Evolutionary conservation across 768 basidiomycete species (phyloP).

Genomic region (Leccinellum albellum): DNA sequence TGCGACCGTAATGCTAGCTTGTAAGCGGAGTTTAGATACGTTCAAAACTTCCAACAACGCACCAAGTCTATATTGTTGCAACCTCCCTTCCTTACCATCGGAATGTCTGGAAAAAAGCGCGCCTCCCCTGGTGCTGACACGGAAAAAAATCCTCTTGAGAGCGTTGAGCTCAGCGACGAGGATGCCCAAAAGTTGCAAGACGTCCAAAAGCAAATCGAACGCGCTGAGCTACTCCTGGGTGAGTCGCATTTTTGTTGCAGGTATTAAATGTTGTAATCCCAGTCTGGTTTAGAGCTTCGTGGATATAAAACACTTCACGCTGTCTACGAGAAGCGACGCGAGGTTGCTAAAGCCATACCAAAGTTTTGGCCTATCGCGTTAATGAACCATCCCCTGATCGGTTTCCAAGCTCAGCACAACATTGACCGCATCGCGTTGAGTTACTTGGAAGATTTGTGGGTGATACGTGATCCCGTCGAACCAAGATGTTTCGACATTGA

Average conservation of each 20-base stretch:
- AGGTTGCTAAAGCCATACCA: slow-evolving; percentile 57
- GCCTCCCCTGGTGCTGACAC: slow-evolving; percentile 74
- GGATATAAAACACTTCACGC: slow-evolving; percentile 54
- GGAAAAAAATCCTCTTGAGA: slow-evolving; percentile 65
- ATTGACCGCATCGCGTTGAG: slow-evolving; percentile 79
- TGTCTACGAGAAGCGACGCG: slow-evolving; percentile 69
- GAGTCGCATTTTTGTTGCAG: slow-evolving; percentile 25
- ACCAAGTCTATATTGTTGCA: slow-evolving; percentile 3
- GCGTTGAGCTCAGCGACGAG: slow-evolving; percentile 67
- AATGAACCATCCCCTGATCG: slow-evolving; percentile 65
- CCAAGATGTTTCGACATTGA: slow-evolving; percentile 80
- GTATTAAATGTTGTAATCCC: slow-evolving; percentile 6
- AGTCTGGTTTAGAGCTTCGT: slow-evolving; percentile 51
- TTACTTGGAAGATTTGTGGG: slow-evolving; percentile 84
- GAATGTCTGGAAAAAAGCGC: slow-evolving; percentile 59
- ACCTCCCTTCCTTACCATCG: slow-evolving; percentile 3
- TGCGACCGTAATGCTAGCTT: slow-evolving; percentile 6
- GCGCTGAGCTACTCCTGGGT: slow-evolving; percentile 73
- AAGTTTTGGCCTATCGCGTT: slow-evolving; percentile 88
- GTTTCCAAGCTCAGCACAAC: slow-evolving; percentile 64
- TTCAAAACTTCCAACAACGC: slow-evolving; percentile 18
- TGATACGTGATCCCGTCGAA: slow-evolving; percentile 68
- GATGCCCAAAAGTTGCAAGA: slow-evolving; percentile 65
- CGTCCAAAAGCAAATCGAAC: slow-evolving; percentile 66
- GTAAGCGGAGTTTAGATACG: slow-evolving; percentile 30